Evolutionary conservation across 2,329 filamentous ascomycete genomes (phyloP), one percentile per base, ranked within the genome.

Genomic region (Trichothecium sympodiale): DNA sequence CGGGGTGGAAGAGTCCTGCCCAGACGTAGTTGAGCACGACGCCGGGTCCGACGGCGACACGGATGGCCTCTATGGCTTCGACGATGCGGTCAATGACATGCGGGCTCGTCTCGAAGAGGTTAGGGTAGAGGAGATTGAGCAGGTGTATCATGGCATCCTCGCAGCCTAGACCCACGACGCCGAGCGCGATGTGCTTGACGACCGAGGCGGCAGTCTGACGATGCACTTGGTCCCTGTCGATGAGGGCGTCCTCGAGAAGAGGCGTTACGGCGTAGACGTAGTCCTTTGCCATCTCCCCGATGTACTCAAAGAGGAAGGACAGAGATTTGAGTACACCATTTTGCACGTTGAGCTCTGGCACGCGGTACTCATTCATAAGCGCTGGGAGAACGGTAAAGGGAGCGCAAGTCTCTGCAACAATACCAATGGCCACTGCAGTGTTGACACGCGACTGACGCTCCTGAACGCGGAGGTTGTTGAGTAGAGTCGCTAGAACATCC

Each of bases 281-380:
- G 60, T 98, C 91, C 64, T 96, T 98, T 44, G 87, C 86, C 91
- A 98, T 96, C 61, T 98, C 91, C 43, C 91, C 91, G 56, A 98
- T 98, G 62, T 98, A 98, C 55, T 98, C 91, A 54, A 96, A 98
- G 41, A 98, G 71, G 71, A 98, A 98, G 6, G 85, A 93, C 36
- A 98, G 72, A 5, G 88, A 88, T 60, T 98, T 98, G 54, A 98
- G 78, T 25, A 98, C 91, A 63, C 91, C 91, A 49, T 98, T 98
- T 57, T 98, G 91, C 17, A 98, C 91, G 55, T 98, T 98, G 46
- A 98, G 80, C 61, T 98, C 91, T 0, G 91, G 91, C 8, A 98
- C 91, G 36, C 91, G 83, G 60, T 98, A 98, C 59, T 98, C 91
- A 64, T 98, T 98, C 93, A 98, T 98, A 42, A 98, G 67, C 3